These are phyloP conservation scores for Eucalyptus regnans DNA, from an alignment of 345 rosid genomes.

Conservation along the genomic window DNA sequence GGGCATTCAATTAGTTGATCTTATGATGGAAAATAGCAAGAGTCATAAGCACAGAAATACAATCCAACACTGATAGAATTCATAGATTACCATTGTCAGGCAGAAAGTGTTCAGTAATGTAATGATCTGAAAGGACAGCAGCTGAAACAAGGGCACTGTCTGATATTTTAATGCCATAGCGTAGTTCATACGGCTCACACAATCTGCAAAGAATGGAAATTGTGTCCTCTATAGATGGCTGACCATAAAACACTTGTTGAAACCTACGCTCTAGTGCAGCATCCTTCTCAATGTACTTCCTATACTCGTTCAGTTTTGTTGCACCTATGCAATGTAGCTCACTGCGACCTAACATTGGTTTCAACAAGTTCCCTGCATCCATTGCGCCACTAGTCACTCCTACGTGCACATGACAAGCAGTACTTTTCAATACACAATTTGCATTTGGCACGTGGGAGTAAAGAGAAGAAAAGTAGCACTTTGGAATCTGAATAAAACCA, in stretches of 20 bases:
- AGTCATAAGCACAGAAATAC: not conserved
- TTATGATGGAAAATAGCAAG: not conserved
- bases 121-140: constrained; percentile 83
- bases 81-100: constrained; percentile 77
- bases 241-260: constrained; percentile 89
- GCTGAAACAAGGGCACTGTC: constrained; percentile 91
- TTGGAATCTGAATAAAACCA: not conserved
- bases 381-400: constrained; percentile 77
- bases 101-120: constrained; percentile 86
- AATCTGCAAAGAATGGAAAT: constrained; percentile 88
- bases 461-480: not conserved
- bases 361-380: constrained; percentile 95
- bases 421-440: not conserved
- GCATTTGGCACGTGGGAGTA: not conserved
- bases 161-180: constrained; percentile 92
- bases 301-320: constrained; percentile 80
- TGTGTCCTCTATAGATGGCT: constrained; percentile 92
- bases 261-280: constrained; percentile 91
- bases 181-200: constrained; percentile 88
- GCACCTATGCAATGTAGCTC: constrained; percentile 96
- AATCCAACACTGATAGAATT: not conserved
- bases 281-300: constrained; percentile 92
- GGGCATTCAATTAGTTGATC: not conserved
- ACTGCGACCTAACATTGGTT: constrained; percentile 95
- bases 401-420: not conserved